phyloP scores from a whole-genome alignment of 805 yeast genomes.

The Suhomyces sp. region DNA sequence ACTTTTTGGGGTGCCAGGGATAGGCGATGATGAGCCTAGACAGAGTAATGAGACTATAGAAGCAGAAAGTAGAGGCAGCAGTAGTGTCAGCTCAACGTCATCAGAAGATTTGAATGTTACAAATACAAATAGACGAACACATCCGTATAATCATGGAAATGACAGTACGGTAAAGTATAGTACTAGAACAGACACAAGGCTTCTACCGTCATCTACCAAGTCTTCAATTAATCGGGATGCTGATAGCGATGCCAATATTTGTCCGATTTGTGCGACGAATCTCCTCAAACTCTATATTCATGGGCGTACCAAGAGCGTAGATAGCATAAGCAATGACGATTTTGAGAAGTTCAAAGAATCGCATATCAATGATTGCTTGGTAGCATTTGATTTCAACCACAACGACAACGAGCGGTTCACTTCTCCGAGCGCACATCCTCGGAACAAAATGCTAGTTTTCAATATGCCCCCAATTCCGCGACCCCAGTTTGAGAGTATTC shows the following conservation, averaged over 20 bases:
- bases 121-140: too few relatives aligned
- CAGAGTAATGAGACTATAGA: background rate
- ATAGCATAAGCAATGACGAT: slow-evolving; percentile 16
- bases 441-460: slow-evolving; percentile 86
- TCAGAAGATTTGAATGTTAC: background rate
- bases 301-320: slow-evolving; percentile 11
- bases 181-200: slow-evolving; percentile 17
- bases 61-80: background rate
- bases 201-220: slow-evolving; percentile 17
- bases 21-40: background rate
- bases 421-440: slow-evolving; percentile 28
- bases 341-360: slow-evolving; percentile 47
- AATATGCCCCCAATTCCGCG: slow-evolving; percentile 48
- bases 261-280: slow-evolving; percentile 41
- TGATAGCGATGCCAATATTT: slow-evolving; percentile 32
- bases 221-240: slow-evolving; percentile 20
- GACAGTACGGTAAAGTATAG: slow-evolving; percentile 19
- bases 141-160: slow-evolving; percentile 8
- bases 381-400: slow-evolving; percentile 59
- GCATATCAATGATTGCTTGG: slow-evolving; percentile 74
- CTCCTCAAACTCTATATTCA: slow-evolving; percentile 21
- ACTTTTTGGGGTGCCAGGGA: slow-evolving; percentile 6
- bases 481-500: slow-evolving; percentile 35
- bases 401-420: slow-evolving; percentile 49
- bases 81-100: background rate